Conservation (phyloP, 2,329 filamentous ascomycete species). For the Clarireedia paspali region DNA sequence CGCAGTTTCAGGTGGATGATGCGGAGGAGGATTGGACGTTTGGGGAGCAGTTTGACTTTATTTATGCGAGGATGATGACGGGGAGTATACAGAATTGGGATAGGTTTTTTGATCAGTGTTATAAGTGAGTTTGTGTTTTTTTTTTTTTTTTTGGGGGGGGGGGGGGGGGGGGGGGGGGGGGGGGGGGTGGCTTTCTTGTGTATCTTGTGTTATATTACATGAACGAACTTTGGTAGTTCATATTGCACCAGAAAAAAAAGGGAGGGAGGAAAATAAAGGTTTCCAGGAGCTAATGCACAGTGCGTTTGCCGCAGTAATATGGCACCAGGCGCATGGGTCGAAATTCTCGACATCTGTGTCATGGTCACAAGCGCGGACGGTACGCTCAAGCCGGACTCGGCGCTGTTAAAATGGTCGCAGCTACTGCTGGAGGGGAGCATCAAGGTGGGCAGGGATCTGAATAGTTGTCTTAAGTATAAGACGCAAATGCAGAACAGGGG, state of each 20-base stretch:
- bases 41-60: constrained; percentile 27
- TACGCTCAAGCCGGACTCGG: not conserved
- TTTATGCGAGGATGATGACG: constrained; percentile 11
- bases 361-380: not conserved
- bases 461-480: not conserved
- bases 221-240: no score
- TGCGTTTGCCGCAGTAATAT: not conserved
- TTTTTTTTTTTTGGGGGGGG: no score
- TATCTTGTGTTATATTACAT: no score
- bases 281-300: not conserved
- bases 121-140: not conserved
- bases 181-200: no score
- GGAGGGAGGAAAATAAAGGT: not conserved
- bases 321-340: constrained; percentile 2
- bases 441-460: not conserved
- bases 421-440: not conserved
- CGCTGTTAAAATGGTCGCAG: constrained; percentile 1
- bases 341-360: not conserved
- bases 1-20: constrained; percentile 50
- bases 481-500: constrained; percentile 20
- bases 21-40: constrained; percentile 46
- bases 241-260: not conserved
- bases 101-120: constrained; percentile 4
- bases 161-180: no score
- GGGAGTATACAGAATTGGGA: constrained; percentile 1